Base-by-base conservation (phyloP, 352 stramenopile species). In the Globisporangium middletonii region DNA sequence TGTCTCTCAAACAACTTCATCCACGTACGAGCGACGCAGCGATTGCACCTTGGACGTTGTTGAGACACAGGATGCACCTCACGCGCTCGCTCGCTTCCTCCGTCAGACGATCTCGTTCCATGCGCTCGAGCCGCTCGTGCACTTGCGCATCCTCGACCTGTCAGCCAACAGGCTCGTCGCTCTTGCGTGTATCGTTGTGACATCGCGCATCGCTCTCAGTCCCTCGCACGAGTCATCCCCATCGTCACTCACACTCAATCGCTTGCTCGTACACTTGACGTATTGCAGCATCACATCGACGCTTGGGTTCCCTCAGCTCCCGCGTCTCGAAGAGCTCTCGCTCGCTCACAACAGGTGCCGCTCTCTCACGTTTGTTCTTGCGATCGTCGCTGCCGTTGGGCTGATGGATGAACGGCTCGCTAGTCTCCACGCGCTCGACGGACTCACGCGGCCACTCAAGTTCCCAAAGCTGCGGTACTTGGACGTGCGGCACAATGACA, bases 1-100 rank as follows among this genome's bases (percentile, higher is more conserved):
- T 94, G 79, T 64, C 66, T 94, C n/a, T 91, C 82, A 1, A 91
- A 81, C 57, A 92, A 91, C 55, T 77, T 52, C 54, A 83, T 93
- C n/a, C 66, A 91, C 55, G 76, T 83, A 51, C 33, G 59, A 23
- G 2, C 13, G 18, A 7, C 41, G 7, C n/a, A n/a, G n/a, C 8
- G 15, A 26, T 8, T 33, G 41, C 7, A 9, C 33, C 4, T 45
- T 19, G 55, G 23, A 30, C 5, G 12, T 16, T 45, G 48, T 16
- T 26, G 45, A 46, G 4, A 54, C 4, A 28, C 11, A 19, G 8
- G 2, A 28, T 50, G 33, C 16, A 82, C 3, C 41, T 45, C 33
- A 38, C 7, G 33, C 33, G 33, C 33, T 38, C 33, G 33, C 23
- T 23, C 23, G 23, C 33, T 38, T 13, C 28, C 13, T 54, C 18